Evolutionary conservation across 768 basidiomycete genomes (phyloP).

Genomic region (Termitomyces heimii): DNA sequence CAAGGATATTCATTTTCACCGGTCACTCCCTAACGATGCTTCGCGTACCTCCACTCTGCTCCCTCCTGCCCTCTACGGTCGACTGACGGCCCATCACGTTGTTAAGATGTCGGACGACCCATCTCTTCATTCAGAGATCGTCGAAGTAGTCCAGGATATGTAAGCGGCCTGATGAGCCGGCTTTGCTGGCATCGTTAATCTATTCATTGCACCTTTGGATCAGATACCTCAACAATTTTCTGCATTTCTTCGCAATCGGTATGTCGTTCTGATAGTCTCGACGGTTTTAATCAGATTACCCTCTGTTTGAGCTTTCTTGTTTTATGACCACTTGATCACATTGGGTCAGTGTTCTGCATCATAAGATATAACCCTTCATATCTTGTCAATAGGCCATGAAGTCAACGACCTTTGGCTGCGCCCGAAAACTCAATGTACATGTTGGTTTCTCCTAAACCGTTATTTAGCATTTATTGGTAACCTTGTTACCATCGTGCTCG

Average conservation of each 20-base stretch:
- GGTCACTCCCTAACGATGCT: background rate
- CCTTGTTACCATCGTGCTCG: constrained; percentile 23
- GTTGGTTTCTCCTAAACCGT: constrained; percentile 44
- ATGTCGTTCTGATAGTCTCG: constrained; percentile 7
- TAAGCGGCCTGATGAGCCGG: background rate
- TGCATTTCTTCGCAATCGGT: constrained; percentile 29
- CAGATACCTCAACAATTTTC: constrained; percentile 18
- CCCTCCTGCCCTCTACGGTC: background rate
- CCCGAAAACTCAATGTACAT: constrained; percentile 29
- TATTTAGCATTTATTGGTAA: constrained; percentile 40
- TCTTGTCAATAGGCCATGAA: constrained; percentile 26
- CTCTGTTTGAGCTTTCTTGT: constrained; percentile 24
- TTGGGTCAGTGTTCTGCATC: constrained; percentile 18
- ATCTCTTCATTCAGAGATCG: background rate
- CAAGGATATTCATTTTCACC: background rate
- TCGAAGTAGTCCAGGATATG: background rate
- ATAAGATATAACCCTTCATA: background rate
- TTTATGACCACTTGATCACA: constrained; percentile 34
- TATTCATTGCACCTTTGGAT: constrained; percentile 8
- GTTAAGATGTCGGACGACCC: constrained; percentile 20
- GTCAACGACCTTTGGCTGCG: constrained; percentile 39
- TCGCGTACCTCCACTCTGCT: background rate
- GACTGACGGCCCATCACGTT: background rate
- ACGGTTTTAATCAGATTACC: background rate
- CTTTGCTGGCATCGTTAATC: background rate